Conservation (phyloP, 1,284 basidiomycete species). For the Rhizoctonia solani region DNA sequence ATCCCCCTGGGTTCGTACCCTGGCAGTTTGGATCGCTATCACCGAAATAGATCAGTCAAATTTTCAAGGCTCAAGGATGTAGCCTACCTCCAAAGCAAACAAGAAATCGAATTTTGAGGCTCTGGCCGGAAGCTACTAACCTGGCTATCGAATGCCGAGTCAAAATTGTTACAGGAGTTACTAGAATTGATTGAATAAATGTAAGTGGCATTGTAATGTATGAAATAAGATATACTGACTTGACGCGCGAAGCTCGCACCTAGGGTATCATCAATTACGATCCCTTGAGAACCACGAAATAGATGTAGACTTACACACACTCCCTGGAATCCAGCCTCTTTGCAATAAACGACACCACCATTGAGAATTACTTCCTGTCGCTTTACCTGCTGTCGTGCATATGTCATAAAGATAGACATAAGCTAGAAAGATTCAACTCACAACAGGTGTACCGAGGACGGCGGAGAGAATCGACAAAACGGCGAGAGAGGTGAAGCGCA, state of each 20-base stretch:
- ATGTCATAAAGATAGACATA: too few species aligned
- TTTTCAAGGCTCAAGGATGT: background rate
- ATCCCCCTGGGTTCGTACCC: background rate
- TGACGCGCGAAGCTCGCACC: background rate
- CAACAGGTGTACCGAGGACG: too few species aligned
- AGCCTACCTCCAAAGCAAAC: slow-evolving; percentile 12
- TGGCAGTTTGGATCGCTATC: background rate
- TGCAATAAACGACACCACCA: slow-evolving; percentile 19
- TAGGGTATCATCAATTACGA: background rate
- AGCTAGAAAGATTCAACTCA: too few species aligned
- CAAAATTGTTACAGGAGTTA: slow-evolving; percentile 1
- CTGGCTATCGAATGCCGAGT: slow-evolving; percentile 8
- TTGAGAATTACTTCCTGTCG: background rate
- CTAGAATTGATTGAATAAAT: background rate
- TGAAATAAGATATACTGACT: background rate
- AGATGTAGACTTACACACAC: background rate
- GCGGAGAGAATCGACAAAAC: too few species aligned
- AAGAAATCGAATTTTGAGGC: background rate
- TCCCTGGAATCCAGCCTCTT: background rate
- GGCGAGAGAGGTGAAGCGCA: too few species aligned
- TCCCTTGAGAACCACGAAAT: background rate
- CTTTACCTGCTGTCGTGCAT: background rate
- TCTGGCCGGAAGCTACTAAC: slow-evolving; percentile 21
- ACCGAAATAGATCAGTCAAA: background rate
- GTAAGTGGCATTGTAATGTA: background rate